phyloP scores from a whole-genome alignment of 2,329 filamentous ascomycete genomes.

The Talaromyces piceae region DNA sequence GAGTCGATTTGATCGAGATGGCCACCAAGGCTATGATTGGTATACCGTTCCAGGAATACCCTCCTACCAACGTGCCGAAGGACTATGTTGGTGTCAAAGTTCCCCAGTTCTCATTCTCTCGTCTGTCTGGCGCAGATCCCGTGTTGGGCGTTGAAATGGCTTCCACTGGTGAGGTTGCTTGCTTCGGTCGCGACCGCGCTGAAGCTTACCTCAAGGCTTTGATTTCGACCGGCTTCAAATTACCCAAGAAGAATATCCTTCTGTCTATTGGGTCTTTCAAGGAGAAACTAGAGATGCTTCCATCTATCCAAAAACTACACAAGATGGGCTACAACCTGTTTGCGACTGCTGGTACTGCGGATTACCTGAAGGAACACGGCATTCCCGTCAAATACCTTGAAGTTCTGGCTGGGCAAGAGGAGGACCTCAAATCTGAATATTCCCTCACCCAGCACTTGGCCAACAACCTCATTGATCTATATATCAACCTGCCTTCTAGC shows the following conservation, averaged over 20 bases:
- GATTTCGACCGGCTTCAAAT: slow-evolving; percentile 90
- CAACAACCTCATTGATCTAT: slow-evolving; percentile 96
- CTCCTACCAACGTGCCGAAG: slow-evolving; percentile 63
- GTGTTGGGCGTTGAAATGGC: slow-evolving; percentile 98
- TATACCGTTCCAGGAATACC: slow-evolving; percentile 74
- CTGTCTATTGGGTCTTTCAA: slow-evolving; percentile 96
- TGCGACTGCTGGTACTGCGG: slow-evolving; percentile 90
- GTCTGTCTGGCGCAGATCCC: slow-evolving; percentile 89
- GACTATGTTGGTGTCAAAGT: slow-evolving; percentile 96
- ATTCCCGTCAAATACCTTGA: slow-evolving; percentile 92
- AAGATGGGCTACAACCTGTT: slow-evolving; percentile 92
- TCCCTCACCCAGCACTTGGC: slow-evolving; percentile 93
- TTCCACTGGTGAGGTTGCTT: slow-evolving; percentile 95
- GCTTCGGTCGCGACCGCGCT: slow-evolving; percentile 91
- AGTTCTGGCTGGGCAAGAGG: slow-evolving; percentile 67
- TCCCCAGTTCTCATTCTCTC: slow-evolving; percentile 97
- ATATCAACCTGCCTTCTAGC: slow-evolving; percentile 98
- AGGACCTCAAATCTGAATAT: slow-evolving; percentile 89
- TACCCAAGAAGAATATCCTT: slow-evolving; percentile 91
- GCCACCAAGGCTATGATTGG: slow-evolving; percentile 95
- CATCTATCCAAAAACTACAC: slow-evolving; percentile 81
- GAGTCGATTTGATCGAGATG: slow-evolving; percentile 95
- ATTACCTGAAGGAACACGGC: slow-evolving; percentile 89
- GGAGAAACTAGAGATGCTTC: slow-evolving; percentile 96
- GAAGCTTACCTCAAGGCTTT: slow-evolving; percentile 96